phyloP scores from a whole-genome alignment of 768 basidiomycete species.

The button mushroom (Agaricus bisporus) region DNA sequence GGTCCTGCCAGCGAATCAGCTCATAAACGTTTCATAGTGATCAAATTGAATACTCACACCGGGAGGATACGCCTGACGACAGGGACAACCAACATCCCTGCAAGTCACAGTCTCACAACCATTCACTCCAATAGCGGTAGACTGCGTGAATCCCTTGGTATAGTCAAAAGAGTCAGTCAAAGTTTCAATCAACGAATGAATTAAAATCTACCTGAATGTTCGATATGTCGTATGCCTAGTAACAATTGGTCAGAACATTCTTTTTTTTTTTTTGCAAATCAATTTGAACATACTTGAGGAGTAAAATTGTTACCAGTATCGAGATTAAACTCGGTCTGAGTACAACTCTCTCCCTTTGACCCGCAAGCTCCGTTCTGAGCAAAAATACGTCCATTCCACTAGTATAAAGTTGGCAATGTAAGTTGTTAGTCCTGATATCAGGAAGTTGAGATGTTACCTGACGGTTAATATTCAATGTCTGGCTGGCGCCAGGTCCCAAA shows the following conservation, averaged over 20 bases:
- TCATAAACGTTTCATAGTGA: background rate
- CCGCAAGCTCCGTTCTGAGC: conserved; percentile 31
- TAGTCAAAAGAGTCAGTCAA: background rate
- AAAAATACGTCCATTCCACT: conserved; percentile 39
- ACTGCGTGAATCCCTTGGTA: conserved; percentile 29
- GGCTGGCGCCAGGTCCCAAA: conserved; percentile 20
- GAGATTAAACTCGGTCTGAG: conserved; percentile 33
- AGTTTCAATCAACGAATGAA: background rate
- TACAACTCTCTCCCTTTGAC: conserved; percentile 31
- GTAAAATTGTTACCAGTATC: conserved; percentile 25
- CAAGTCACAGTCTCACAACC: conserved; percentile 35
- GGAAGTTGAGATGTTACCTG: conserved; percentile 13
- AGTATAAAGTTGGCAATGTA: background rate
- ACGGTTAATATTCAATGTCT: conserved; percentile 23
- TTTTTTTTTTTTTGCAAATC: background rate
- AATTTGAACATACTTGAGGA: conserved; percentile 16
- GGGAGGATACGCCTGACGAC: conserved; percentile 24
- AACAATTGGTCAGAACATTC: background rate
- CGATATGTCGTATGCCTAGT: conserved; percentile 35
- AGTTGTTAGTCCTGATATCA: background rate
- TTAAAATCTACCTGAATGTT: conserved; percentile 27
- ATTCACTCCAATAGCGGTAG: conserved; percentile 26
- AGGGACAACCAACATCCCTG: conserved; percentile 30
- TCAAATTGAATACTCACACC: conserved; percentile 19
- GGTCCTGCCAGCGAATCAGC: conserved; percentile 19